A percentile compares a stretch with the other conserved stretches of the same genome.
Conservation (phyloP, 192 early-diverging fungal species). For the Coemansia sp. region DNA sequence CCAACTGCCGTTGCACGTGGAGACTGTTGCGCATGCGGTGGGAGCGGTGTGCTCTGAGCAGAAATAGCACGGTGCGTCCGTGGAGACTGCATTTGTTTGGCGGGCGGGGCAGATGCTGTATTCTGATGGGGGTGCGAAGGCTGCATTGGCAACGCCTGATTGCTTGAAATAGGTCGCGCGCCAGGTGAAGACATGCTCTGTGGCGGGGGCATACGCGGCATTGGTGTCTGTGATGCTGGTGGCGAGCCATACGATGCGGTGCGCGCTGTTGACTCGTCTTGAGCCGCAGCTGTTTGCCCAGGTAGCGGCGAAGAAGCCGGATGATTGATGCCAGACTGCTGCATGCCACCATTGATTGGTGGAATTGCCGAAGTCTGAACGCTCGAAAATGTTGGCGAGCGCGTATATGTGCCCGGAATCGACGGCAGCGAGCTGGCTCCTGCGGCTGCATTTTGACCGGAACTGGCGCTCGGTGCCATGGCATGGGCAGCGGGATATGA, state of each 20-base stretch:
- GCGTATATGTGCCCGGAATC: constrained; percentile 31
- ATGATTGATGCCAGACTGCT: constrained; percentile 19
- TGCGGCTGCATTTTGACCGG: neutral
- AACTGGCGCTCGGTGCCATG: constrained; percentile 19
- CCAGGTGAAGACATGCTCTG: constrained; percentile 34
- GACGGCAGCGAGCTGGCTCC: constrained; percentile 21
- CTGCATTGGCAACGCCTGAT: constrained; percentile 23
- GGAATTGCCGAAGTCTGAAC: constrained; percentile 18
- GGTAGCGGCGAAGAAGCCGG: constrained; percentile 33
- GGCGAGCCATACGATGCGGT: constrained; percentile 15
- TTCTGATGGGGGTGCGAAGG: constrained; percentile 40
- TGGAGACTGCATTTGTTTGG: constrained; percentile 36
- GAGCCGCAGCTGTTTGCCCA: constrained; percentile 14
- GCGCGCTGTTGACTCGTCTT: constrained; percentile 12
- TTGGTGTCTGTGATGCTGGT: constrained; percentile 20
- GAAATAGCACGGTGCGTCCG: constrained; percentile 36
- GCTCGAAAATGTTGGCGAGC: constrained; percentile 43
- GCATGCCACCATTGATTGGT: constrained; percentile 25
- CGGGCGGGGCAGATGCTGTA: constrained; percentile 41
- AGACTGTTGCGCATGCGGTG: constrained; percentile 21
- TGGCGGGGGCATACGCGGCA: constrained; percentile 26
- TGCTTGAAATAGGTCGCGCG: constrained; percentile 18
- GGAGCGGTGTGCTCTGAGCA: constrained; percentile 30
- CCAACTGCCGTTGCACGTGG: constrained; percentile 10
- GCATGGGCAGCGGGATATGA: constrained; percentile 10